Conservation (phyloP, 1,284 basidiomycete genomes). For the Volvariella surrecta region DNA sequence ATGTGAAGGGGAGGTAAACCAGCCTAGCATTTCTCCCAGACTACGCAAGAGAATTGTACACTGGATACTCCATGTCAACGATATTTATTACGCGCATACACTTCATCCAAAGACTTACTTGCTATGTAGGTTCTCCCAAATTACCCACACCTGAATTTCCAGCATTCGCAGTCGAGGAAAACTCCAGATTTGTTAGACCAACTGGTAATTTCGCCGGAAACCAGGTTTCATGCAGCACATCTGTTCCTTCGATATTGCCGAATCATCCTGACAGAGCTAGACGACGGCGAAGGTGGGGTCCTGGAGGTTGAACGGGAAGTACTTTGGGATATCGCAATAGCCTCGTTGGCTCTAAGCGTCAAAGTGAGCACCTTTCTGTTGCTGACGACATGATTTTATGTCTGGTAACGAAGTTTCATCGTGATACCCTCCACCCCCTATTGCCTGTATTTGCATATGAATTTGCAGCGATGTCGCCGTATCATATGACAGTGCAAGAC, state of each 20-base stretch:
- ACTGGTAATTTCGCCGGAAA: conserved; percentile 40
- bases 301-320: conserved; percentile 27
- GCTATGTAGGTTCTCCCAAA: too few relatives aligned
- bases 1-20: too few relatives aligned
- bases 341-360: conserved; percentile 45
- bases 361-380: conserved; percentile 31
- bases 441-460: conserved; percentile 40
- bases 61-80: too few relatives aligned
- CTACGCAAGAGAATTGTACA: too few relatives aligned
- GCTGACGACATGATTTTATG: background rate
- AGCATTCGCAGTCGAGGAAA: background rate
- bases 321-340: conserved; percentile 47
- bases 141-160: too few relatives aligned
- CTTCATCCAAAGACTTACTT: too few relatives aligned
- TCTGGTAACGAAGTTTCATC: conserved; percentile 38
- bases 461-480: conserved; percentile 39
- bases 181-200: conserved; percentile 39
- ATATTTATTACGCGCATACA: too few relatives aligned
- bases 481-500: conserved; percentile 32
- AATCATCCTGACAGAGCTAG: conserved; percentile 15
- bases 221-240: conserved; percentile 51
- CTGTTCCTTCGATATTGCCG: conserved; percentile 45
- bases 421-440: conserved; percentile 51
- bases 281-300: conserved; percentile 8
- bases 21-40: too few relatives aligned